Base-by-base conservation (phyloP, 192 early-diverging fungal genomes). In the Funneliformis geosporum region DNA sequence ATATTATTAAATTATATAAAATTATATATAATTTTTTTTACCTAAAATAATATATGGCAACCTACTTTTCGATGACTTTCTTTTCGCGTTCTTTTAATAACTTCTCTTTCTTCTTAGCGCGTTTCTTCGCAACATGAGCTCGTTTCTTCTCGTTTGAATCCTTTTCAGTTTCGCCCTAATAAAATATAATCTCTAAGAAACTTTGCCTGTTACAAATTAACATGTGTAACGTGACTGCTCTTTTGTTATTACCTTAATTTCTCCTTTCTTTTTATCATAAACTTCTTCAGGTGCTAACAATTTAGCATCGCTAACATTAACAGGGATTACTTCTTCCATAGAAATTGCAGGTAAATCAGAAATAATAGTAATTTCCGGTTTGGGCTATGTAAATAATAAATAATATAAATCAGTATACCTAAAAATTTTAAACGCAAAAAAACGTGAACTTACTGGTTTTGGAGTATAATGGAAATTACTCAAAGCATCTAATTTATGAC, bases 241-340 rank as follows among this genome's bases (percentile, higher is more conserved):
- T 43, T 8, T 8, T 60, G 9, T 16, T 55, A 40, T 21, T 60
- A 74, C 73, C 85, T 95, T 95, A 73, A 92, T 80, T 8, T 90
- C 91, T 67, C 86, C 87, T 7, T 90, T 86, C 80, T 90, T 92
- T 85, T 95, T 91, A 46, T 92, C 93, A 83, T 92, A 98, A 2
- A 97, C 88, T 86, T 99, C 98, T 81, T 95, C 89, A 21, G 98
- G 96, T 8, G 96, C 95, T 44, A 94, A 88, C 55, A 96, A 87
- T 8, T 90, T 89, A 6, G 94, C 93, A 79, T 93, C 90, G 23
- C 94, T 92, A 28, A 96, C 94, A 81, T 90, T 86, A 47, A 95
- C 88, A 21, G 98, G 98, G 74, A 94, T 94, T 39, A 97, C 93
- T 84, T 99, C 98, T 84, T 99, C 98, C 94, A 98, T 95, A 70